These are phyloP conservation scores for Trichoderma sp. DNA, from an alignment of 2,329 filamentous ascomycete genomes.

Conservation along the genomic window DNA sequence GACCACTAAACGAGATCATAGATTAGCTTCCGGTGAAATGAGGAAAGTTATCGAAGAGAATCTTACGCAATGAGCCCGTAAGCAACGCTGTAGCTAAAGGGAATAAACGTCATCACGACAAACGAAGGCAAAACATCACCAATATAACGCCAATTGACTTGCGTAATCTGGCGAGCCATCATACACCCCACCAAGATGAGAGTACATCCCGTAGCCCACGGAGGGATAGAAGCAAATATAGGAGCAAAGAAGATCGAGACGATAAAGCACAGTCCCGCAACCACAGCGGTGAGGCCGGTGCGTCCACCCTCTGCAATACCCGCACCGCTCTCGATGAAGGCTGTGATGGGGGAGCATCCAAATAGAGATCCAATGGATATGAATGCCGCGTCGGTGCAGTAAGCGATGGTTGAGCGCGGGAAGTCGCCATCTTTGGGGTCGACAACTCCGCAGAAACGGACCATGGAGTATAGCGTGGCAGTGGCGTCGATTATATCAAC, in stretches of 20 bases:
- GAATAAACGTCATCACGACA: conserved; percentile 71
- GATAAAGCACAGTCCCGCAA: conserved; percentile 68
- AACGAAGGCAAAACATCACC: conserved; percentile 75
- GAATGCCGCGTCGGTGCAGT: conserved; percentile 67
- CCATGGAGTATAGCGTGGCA: conserved; percentile 79
- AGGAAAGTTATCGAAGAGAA: not conserved
- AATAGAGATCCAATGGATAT: conserved; percentile 70
- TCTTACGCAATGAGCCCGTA: conserved; percentile 71
- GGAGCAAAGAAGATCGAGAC: conserved; percentile 73
- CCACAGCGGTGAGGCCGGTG: conserved; percentile 69
- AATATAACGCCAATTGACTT: conserved; percentile 75
- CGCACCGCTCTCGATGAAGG: conserved; percentile 73
- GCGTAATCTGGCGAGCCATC: conserved; percentile 73
- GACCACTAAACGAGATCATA: conserved; percentile 37
- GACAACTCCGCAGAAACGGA: conserved; percentile 67
- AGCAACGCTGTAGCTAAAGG: conserved; percentile 75
- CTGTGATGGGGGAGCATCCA: conserved; percentile 68
- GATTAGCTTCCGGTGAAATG: not conserved
- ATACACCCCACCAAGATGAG: conserved; percentile 71
- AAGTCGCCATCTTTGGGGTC: conserved; percentile 73
- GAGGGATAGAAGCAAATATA: conserved; percentile 73
- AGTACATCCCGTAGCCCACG: conserved; percentile 74
- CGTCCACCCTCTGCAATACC: conserved; percentile 74
- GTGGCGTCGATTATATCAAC: conserved; percentile 79
- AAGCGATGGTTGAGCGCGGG: conserved; percentile 78